These are phyloP conservation scores for Petunia axillaris DNA, from an alignment of 257 asterid genomes.

Conservation along the genomic window DNA sequence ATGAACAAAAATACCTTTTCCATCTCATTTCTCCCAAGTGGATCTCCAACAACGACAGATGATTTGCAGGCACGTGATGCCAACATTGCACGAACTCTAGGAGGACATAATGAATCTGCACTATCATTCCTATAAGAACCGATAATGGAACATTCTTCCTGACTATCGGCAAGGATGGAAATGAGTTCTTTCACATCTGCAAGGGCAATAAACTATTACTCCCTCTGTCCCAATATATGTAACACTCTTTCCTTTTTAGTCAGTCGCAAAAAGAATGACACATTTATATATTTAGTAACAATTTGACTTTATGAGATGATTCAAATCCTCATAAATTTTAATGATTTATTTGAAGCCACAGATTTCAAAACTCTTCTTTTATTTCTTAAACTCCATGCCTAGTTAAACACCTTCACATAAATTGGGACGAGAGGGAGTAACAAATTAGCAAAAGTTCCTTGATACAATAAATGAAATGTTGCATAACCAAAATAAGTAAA, in stretches of 20 bases:
- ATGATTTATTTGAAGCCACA: no score
- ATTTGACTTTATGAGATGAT: no score
- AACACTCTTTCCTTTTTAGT: no score
- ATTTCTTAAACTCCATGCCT: no score
- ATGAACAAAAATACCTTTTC: conserved; percentile 58
- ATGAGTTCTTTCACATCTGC: conserved; percentile 84
- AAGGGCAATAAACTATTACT: conserved; percentile 22
- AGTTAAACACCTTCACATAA: no score
- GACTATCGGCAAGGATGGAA: conserved; percentile 72
- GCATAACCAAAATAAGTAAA: no score
- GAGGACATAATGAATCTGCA: conserved; percentile 86
- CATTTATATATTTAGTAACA: no score
- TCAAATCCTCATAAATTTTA: no score
- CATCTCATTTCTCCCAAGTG: conserved; percentile 89
- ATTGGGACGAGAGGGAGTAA: no score
- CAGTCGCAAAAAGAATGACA: no score
- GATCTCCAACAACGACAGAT: conserved; percentile 89
- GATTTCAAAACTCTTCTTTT: no score
- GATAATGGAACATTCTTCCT: conserved; percentile 77
- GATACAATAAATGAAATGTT: not conserved
- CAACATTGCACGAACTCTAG: conserved; percentile 86
- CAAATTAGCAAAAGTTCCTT: not conserved
- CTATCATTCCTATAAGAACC: conserved; percentile 76
- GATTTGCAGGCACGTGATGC: conserved; percentile 99
- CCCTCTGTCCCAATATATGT: no score